Conservation (phyloP, 140 eudicot genomes). For the Flaveria floridana region DNA sequence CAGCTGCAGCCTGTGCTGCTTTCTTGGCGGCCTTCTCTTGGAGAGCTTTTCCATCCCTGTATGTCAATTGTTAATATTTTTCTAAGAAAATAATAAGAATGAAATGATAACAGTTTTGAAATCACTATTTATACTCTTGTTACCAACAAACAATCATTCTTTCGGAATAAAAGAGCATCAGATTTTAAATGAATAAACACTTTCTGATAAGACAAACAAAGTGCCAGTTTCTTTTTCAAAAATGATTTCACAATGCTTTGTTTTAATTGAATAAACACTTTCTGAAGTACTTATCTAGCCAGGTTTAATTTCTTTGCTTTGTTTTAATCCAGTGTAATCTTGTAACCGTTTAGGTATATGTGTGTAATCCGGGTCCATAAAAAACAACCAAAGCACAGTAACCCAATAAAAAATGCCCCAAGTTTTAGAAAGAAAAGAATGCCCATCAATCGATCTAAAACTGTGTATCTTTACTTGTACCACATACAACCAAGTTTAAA, state of each 20-base stretch:
- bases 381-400: neutral
- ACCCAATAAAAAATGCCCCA: neutral
- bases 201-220: neutral
- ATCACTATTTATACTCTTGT: neutral
- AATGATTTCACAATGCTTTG: neutral
- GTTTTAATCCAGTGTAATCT: neutral
- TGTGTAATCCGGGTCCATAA: neutral
- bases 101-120: neutral
- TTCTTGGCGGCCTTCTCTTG: constrained; percentile 86
- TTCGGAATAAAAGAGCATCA: neutral
- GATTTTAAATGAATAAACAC: neutral
- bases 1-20: constrained; percentile 63
- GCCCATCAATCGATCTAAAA: too few relatives aligned
- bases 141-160: neutral
- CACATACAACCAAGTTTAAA: too few relatives aligned
- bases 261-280: too few relatives aligned
- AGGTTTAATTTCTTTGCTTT: neutral
- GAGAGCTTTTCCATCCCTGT: constrained; percentile 89
- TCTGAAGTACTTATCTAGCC: too few relatives aligned
- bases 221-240: neutral
- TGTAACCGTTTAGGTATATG: neutral
- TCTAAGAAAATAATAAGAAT: neutral
- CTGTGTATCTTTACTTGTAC: too few relatives aligned
- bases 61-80: neutral
- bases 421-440: too few relatives aligned